These are phyloP conservation scores for Scolecobasidium constrictum DNA, from an alignment of 2,329 filamentous ascomycete genomes.

Conservation along the genomic window DNA sequence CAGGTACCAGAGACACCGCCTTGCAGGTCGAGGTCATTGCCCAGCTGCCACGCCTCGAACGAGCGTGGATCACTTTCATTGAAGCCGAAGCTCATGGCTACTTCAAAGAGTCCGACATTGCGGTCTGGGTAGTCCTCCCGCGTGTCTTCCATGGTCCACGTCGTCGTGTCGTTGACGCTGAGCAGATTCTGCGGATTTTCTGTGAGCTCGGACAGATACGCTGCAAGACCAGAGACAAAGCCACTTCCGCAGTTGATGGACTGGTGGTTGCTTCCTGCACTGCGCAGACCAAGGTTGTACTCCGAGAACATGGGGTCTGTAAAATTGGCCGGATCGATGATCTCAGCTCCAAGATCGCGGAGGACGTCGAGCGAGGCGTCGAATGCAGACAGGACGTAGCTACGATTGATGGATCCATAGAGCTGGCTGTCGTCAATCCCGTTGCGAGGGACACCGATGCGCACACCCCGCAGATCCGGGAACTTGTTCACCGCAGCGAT, in stretches of 20 bases:
- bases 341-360: conserved; percentile 42
- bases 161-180: conserved; percentile 38
- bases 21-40: conserved; percentile 42
- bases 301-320: conserved; percentile 22
- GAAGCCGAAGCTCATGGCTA: conserved; percentile 36
- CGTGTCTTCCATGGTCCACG: conserved; percentile 42
- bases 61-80: conserved; percentile 46
- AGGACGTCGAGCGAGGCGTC: conserved; percentile 42
- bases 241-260: conserved; percentile 44
- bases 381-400: conserved; percentile 40
- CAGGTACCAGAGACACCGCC: conserved; percentile 53
- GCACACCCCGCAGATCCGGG: conserved; percentile 41
- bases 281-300: conserved; percentile 26
- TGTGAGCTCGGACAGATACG: conserved; percentile 46
- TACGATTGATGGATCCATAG: conserved; percentile 13
- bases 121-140: conserved; percentile 50
- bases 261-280: conserved; percentile 29
- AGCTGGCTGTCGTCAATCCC: conserved; percentile 30
- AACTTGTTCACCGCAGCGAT: conserved; percentile 42
- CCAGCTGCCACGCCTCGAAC: conserved; percentile 44
- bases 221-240: conserved; percentile 46
- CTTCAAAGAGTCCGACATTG: conserved; percentile 47
- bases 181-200: conserved; percentile 47
- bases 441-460: conserved; percentile 55
- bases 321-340: conserved; percentile 50